Base-by-base conservation (phyloP, 148 eudicot genomes). In the Rhododendron griersonianum region DNA sequence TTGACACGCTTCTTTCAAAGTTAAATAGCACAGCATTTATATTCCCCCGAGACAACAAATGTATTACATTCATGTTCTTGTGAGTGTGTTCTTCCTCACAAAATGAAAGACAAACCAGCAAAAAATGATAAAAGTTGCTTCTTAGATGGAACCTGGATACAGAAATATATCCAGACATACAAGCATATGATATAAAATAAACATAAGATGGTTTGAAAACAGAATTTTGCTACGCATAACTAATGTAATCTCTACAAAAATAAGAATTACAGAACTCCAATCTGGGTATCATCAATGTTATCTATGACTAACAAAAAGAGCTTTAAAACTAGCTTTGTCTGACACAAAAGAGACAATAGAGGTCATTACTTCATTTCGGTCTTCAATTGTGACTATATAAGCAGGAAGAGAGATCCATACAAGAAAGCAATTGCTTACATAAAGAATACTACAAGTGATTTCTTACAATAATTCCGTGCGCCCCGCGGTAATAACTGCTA, bases 401-500 rank as follows among this genome's bases (percentile, higher is more conserved):
- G 76, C 15, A 19, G 47, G 79, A n/a, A 5, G 7, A 51, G 7
- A 71, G 23, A 33, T 55, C 37, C 19, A 30, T 25, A 78, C 39
- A n/a, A 5, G 47, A 83, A 82, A 82, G 11, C 15, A 73, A 71
- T 37, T 74, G 37, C 18, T 44, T 71, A 35, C 33, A 44, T 48
- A 45, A 63, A 83, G 28, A 47, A 84, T 6, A 81, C 25, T n/a
- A 84, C 71, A 78, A 78, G 55, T 51, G 28, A 11, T 86, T 61
- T 14, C 98, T 94, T 87, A 96, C 99, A 74, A 96, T 96, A 73
- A 96, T 96, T 80, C 99, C 99, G 92, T 96, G 99, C 83, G 99
- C 99, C 85, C 99, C 99, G 35, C 98, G 91, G 91, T 96, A 96
- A 89, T 96, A 96, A 87, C 99, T 96, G 95, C 99, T 96, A 47